Evolutionary conservation across 331 rosid species (phyloP).

Genomic region (Malus hybrid): DNA sequence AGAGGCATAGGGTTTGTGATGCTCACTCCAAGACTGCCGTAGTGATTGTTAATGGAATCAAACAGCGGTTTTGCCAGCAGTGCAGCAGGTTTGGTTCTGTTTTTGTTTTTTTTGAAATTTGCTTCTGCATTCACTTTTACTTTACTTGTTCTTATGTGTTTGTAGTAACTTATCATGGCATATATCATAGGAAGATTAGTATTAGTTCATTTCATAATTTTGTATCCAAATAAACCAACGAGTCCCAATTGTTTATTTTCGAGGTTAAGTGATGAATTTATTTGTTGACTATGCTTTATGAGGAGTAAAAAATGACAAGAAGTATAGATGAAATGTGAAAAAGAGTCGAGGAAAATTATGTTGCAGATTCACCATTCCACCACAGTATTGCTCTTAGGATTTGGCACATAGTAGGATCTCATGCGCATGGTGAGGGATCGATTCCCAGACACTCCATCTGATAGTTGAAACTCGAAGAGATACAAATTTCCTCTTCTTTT

Average conservation of each 20-base stretch:
- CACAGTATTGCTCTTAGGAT: background rate
- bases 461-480: background rate
- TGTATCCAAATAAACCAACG: background rate
- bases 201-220: constrained; percentile 3
- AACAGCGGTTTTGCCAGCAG: constrained; percentile 89
- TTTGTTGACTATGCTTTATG: background rate
- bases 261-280: background rate
- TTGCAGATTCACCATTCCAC: background rate
- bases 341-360: background rate
- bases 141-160: background rate
- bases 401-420: background rate
- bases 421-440: background rate
- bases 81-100: constrained; percentile 54
- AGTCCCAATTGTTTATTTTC: background rate
- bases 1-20: constrained; percentile 81
- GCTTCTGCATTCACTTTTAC: background rate
- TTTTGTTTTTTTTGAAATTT: background rate
- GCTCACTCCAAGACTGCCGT: constrained; percentile 74
- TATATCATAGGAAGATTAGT: background rate
- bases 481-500: no score
- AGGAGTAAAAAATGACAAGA: background rate
- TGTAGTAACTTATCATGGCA: background rate
- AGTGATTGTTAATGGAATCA: constrained; percentile 71
- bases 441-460: background rate
- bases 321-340: background rate